These are phyloP conservation scores for Meira nashicola DNA, from an alignment of 1,284 basidiomycete species.

Conservation along the genomic window DNA sequence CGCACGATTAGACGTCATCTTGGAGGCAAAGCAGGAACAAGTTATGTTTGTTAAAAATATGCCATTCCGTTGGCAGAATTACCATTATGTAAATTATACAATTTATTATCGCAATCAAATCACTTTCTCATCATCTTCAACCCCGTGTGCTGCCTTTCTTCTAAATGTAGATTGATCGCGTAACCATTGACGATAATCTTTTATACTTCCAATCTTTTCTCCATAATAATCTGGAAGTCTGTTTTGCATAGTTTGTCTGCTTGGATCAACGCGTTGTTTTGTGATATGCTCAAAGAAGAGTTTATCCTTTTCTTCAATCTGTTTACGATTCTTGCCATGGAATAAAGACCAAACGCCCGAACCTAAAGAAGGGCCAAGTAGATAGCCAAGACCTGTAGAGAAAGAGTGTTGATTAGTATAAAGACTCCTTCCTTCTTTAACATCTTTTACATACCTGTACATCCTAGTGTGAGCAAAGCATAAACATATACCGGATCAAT, in stretches of 20 bases:
- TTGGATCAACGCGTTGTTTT: conserved; percentile 39
- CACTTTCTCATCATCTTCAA: conserved; percentile 25
- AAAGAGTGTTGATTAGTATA: neutral
- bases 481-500: conserved; percentile 46
- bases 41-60: neutral
- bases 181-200: conserved; percentile 50
- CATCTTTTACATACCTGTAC: conserved; percentile 20
- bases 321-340: conserved; percentile 30
- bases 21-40: no score
- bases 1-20: no score
- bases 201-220: conserved; percentile 46
- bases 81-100: neutral
- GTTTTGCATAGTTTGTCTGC: conserved; percentile 45
- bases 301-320: conserved; percentile 40
- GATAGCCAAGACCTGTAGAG: conserved; percentile 36
- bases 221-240: conserved; percentile 49
- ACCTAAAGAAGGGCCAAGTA: conserved; percentile 44
- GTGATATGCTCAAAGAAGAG: conserved; percentile 47
- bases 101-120: conserved; percentile 1
- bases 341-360: conserved; percentile 34
- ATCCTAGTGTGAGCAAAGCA: conserved; percentile 39
- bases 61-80: neutral
- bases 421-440: neutral
- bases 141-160: conserved; percentile 44
- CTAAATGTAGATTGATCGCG: conserved; percentile 45